Conservation (phyloP, 2,329 filamentous ascomycete genomes). For the Pseudogymnoascus pannorum region DNA sequence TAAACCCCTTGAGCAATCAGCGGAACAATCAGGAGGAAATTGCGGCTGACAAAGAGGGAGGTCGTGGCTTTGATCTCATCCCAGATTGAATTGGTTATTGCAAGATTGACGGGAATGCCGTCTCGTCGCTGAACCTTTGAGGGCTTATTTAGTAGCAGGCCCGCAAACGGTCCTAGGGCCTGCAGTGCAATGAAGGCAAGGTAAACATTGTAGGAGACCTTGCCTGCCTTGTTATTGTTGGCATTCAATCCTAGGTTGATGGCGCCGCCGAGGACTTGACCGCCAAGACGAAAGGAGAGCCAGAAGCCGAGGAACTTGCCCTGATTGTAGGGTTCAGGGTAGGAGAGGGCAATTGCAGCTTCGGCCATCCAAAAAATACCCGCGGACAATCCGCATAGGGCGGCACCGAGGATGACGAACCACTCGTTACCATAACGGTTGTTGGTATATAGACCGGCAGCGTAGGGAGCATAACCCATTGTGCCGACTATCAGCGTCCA, state of each 20-base stretch:
- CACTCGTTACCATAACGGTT: slow-evolving; percentile 63
- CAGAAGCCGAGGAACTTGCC: slow-evolving; percentile 61
- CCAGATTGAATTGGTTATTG: slow-evolving; percentile 48
- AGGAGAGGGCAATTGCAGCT: slow-evolving; percentile 64
- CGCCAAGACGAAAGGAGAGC: slow-evolving; percentile 51
- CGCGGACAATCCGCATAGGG: slow-evolving; percentile 52
- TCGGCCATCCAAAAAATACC: slow-evolving; percentile 73
- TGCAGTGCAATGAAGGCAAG: slow-evolving; percentile 66
- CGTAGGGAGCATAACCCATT: slow-evolving; percentile 63
- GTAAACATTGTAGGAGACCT: slow-evolving; percentile 63
- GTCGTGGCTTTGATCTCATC: slow-evolving; percentile 53
- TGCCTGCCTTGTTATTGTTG: slow-evolving; percentile 48
- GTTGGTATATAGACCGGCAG: slow-evolving; percentile 64
- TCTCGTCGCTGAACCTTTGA: slow-evolving; percentile 57
- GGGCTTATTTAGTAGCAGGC: slow-evolving; percentile 54
- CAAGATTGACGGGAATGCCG: slow-evolving; percentile 52
- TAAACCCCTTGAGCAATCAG: slow-evolving; percentile 67
- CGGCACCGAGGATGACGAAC: slow-evolving; percentile 61
- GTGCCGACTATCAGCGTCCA: slow-evolving; percentile 65
- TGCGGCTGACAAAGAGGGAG: slow-evolving; percentile 50
- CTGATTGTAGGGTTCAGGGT: slow-evolving; percentile 62
- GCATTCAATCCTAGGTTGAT: slow-evolving; percentile 64
- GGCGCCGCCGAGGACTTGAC: slow-evolving; percentile 64
- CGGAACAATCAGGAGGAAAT: slow-evolving; percentile 57
- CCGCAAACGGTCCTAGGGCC: slow-evolving; percentile 56